A percentile compares a stretch with the other conserved stretches of the same genome.
Evolutionary conservation across 352 stramenopile genomes (phyloP).

Genomic region (Saprolegnia diclina): DNA sequence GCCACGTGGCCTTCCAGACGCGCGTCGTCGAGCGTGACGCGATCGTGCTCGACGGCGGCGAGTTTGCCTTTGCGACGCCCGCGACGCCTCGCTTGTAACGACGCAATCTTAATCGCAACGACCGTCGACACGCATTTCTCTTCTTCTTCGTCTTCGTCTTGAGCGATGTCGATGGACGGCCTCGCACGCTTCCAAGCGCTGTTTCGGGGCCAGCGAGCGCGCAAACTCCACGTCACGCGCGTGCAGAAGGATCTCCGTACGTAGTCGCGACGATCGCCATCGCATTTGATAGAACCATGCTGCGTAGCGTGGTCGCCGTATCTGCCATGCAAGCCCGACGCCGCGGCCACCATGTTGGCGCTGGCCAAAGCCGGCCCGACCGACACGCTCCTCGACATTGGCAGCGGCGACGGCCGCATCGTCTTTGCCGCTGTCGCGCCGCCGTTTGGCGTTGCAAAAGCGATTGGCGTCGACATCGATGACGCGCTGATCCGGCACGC

Average conservation of each 20-base stretch:
- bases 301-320: constrained; percentile 59
- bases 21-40: constrained; percentile 67
- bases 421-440: constrained; percentile 39
- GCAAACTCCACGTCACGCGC: constrained; percentile 48
- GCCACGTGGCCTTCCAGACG: constrained; percentile 58
- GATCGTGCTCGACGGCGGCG: constrained; percentile 70
- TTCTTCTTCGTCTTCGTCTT: neutral
- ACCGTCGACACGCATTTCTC: neutral
- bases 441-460: constrained; percentile 27
- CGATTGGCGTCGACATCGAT: constrained; percentile 54
- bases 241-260: constrained; percentile 47
- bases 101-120: neutral
- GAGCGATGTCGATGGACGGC: neutral
- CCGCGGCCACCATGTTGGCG: constrained; percentile 45
- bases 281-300: neutral
- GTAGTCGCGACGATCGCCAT: constrained; percentile 5
- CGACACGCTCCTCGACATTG: constrained; percentile 57
- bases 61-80: constrained; percentile 45
- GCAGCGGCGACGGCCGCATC: constrained; percentile 57
- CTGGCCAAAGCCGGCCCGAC: constrained; percentile 36
- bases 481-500: constrained; percentile 38
- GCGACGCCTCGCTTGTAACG: neutral
- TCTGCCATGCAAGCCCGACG: constrained; percentile 52
- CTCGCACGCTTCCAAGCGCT: constrained; percentile 47
- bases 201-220: constrained; percentile 48